Base-by-base conservation (phyloP, 2,329 filamentous ascomycete genomes). In the Scedosporium aurantiacum region DNA sequence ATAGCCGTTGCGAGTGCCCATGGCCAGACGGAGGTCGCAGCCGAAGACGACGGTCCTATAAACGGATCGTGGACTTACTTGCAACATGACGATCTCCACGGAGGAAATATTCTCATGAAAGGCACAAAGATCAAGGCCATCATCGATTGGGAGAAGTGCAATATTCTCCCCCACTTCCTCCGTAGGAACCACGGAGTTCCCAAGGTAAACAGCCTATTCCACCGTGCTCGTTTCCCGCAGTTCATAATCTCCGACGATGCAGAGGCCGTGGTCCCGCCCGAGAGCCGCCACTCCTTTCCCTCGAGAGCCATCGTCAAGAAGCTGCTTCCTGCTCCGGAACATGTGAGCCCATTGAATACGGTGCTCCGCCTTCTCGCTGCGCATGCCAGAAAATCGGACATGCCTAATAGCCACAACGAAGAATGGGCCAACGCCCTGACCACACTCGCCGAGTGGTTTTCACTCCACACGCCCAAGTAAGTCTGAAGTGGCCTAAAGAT, bases 81-180 rank as follows among this genome's bases (percentile, higher is more conserved):
- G 2, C 45, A 55, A n/a, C 61, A 65, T 37, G 47, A 52, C 2
- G 63, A 65, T 21, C 54, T 64, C 12, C 61, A 63, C 5, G 52
- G 41, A 12, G 43, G 61, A 5, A 62, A 64, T 5, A 43, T 65
- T 5, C 61, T 65, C 3, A 40, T 63, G 6, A 60, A 60, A 40
- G 43, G 47, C 16, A 40, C 41, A 5, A 21, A 59, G 23, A 41
- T 65, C 14, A 16, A 47, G 2, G 58, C 57, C 43, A 47, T 65
- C 6, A 32, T 65, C 54, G 64, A 63, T 2, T 65, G 63, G 62
- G 64, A 65, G 12, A 37, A 60, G 28, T 58, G 61, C n/a, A 37
- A 50, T 1, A 18, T 63, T 14, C 50, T 65, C 40, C 64, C 64
- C 1, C 62, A 57, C 18, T 37, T 56, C 10, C 54, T 64, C 54